Conservation (phyloP, 805 yeast species). For the Candida succiphila region DNA sequence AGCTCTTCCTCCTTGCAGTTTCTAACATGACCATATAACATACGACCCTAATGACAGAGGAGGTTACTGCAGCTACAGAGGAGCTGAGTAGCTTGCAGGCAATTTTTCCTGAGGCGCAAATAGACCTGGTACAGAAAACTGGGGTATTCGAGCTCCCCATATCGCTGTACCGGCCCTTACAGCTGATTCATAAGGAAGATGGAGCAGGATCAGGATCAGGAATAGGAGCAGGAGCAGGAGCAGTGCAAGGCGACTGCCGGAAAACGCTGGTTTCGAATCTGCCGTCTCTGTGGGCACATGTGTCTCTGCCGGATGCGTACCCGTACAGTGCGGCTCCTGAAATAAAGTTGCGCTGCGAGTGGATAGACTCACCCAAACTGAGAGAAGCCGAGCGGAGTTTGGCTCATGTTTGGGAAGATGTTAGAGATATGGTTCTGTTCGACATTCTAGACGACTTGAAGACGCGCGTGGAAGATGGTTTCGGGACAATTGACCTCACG, state of each 20-base stretch:
- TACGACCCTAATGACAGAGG: not conserved
- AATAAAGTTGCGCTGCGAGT: slow-evolving; percentile 17
- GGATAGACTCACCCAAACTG: slow-evolving; percentile 19
- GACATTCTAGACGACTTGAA: slow-evolving; percentile 31
- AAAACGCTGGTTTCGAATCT: slow-evolving; percentile 15
- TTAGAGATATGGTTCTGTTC: slow-evolving; percentile 30
- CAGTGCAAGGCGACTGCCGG: too few relatives aligned
- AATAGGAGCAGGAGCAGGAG: too few relatives aligned
- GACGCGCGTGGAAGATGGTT: slow-evolving; percentile 7
- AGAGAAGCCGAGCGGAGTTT: slow-evolving; percentile 11
- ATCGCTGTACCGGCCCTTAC: slow-evolving; percentile 10
- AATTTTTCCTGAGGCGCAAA: slow-evolving; percentile 29
- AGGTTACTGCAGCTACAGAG: slow-evolving; percentile 13
- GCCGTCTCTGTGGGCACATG: slow-evolving; percentile 21
- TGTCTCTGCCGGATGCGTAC: slow-evolving; percentile 24
- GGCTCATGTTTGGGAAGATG: slow-evolving; percentile 23
- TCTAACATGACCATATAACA: too few relatives aligned
- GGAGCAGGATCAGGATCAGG: not conserved
- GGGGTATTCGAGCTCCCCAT: slow-evolving; percentile 23
- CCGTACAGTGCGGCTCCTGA: slow-evolving; percentile 24
- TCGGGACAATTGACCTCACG: not conserved
- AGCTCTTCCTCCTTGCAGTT: too few relatives aligned
- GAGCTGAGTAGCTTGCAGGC: slow-evolving; percentile 31
- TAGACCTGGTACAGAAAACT: slow-evolving; percentile 1
- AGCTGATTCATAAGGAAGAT: slow-evolving; percentile 4